A percentile compares a stretch with the other conserved stretches of the same genome.
phyloP scores from a whole-genome alignment of 2,329 filamentous ascomycete species.

The Aspergillus sp. region DNA sequence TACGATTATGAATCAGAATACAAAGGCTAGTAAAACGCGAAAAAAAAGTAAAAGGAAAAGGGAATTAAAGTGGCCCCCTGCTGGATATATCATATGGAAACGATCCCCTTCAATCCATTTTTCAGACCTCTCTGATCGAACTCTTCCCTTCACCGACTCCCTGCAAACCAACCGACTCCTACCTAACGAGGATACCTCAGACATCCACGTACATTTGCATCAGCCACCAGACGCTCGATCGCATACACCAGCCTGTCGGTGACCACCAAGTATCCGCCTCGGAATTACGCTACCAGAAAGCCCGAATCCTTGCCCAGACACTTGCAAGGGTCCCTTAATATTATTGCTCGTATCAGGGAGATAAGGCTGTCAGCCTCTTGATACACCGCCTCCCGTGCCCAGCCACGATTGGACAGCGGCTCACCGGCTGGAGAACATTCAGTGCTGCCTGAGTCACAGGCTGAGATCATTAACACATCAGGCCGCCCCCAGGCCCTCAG shows the following conservation, averaged over 20 bases:
- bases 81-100: slow-evolving; percentile 25
- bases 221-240: neutral
- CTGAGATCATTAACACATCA: slow-evolving; percentile 29
- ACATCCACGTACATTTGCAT: slow-evolving; percentile 4
- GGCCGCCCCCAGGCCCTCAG: slow-evolving; percentile 18
- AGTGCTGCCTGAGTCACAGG: slow-evolving; percentile 28
- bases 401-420: slow-evolving; percentile 26
- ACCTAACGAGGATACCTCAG: slow-evolving; percentile 8
- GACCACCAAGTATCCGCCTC: neutral
- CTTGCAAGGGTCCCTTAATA: neutral
- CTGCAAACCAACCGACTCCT: neutral
- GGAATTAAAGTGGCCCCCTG: neutral
- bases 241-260: neutral
- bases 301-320: neutral
- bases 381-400: slow-evolving; percentile 28
- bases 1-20: slow-evolving; percentile 13
- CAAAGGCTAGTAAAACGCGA: slow-evolving; percentile 6
- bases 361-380: slow-evolving; percentile 18
- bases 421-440: slow-evolving; percentile 14
- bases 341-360: slow-evolving; percentile 1
- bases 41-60: slow-evolving; percentile 5
- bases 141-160: slow-evolving; percentile 1
- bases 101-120: slow-evolving; percentile 6
- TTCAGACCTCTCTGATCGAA: slow-evolving; percentile 7
- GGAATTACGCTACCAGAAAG: neutral